phyloP scores from a whole-genome alignment of 2,329 filamentous ascomycete genomes.

The Bipolaris zeicola region DNA sequence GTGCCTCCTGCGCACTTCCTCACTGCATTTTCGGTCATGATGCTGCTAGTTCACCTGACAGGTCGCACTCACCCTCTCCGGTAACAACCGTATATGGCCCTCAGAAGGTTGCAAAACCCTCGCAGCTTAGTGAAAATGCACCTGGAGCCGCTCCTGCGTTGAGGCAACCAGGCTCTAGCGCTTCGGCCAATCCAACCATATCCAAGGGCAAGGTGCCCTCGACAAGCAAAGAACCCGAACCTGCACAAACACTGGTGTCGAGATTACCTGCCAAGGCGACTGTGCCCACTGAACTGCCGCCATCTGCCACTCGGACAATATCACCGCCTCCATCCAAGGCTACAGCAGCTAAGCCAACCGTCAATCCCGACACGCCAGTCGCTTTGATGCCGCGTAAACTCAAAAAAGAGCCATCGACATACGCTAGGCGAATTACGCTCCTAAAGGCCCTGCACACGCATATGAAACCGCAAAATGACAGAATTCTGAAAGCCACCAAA shows the following conservation, averaged over 20 bases:
- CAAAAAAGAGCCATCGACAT: constrained; percentile 53
- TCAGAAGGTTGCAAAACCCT: constrained; percentile 36
- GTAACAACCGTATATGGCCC: constrained; percentile 3
- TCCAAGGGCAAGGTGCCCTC: constrained; percentile 17
- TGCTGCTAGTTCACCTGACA: constrained; percentile 14
- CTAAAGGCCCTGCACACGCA: constrained; percentile 69
- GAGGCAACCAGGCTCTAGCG: constrained; percentile 13
- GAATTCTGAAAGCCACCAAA: constrained; percentile 60
- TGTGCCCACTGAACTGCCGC: constrained; percentile 17
- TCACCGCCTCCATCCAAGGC: constrained; percentile 37
- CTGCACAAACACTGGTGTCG: neutral
- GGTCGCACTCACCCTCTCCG: constrained; percentile 2
- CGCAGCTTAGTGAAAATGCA: constrained; percentile 34
- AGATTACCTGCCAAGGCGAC: neutral
- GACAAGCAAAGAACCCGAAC: constrained; percentile 13
- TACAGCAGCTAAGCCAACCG: constrained; percentile 15
- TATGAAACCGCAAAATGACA: constrained; percentile 69
- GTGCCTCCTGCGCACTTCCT: constrained; percentile 55
- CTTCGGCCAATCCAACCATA: constrained; percentile 36
- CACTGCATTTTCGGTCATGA: constrained; percentile 66
- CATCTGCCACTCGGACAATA: constrained; percentile 36
- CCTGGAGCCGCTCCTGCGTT: neutral
- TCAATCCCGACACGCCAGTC: constrained; percentile 51
- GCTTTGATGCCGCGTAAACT: constrained; percentile 71
- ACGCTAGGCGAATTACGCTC: constrained; percentile 40